Base-by-base conservation (phyloP, 1,284 basidiomycete genomes). In the Sporisorium reilianum region DNA sequence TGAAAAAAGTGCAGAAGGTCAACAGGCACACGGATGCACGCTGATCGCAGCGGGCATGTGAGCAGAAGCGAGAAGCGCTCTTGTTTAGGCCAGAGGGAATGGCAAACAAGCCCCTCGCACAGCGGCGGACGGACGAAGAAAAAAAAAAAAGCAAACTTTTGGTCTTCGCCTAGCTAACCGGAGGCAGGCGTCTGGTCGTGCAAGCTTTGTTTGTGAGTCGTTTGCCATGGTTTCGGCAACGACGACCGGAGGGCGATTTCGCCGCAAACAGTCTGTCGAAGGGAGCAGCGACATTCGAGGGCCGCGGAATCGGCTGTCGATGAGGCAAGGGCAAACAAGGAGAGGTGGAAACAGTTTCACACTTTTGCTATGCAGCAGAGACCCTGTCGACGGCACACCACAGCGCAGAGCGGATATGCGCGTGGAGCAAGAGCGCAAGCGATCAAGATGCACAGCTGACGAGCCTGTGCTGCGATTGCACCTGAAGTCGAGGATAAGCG, bases 21-120 rank as follows among this genome's bases (percentile, higher is more conserved):
- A n/a, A 42, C 26, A 44, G 5, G 3, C 9, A 40, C 34, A 41
- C n/a, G n/a, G 11, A 25, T 42, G 44, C 51, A 40, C 28, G 34
- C 30, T 49, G 52, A 55, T 50, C 46, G 36, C 30, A 25, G 14
- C n/a, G 44, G 53, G 46, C 46, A 50, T 46, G 16, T 46, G 45
- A 22, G n/a, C 28, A 20, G 30, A 20, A 20, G 32, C 38, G 38
- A 20, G 32, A 32, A 36, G 48, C 38, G 48, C 38, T 40, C 45
- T 34, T 40, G 44, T 56, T 28, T 32, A 22, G 26, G 32, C 23
- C n/a, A 18, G 26, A n/a, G 10, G 23, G 38, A 26, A 30, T 22
- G 22, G 25, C 40, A 20, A 48, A 50, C 49, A 36, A 50, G 30
- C 49, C 34, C 32, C 32, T 34, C 36, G 23, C 25, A 40, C 32